A percentile compares a stretch with the other conserved stretches of the same genome.
Evolutionary conservation across 495 filamentous ascomycete genomes (phyloP).

Genomic region (Tuber umbilicatum): DNA sequence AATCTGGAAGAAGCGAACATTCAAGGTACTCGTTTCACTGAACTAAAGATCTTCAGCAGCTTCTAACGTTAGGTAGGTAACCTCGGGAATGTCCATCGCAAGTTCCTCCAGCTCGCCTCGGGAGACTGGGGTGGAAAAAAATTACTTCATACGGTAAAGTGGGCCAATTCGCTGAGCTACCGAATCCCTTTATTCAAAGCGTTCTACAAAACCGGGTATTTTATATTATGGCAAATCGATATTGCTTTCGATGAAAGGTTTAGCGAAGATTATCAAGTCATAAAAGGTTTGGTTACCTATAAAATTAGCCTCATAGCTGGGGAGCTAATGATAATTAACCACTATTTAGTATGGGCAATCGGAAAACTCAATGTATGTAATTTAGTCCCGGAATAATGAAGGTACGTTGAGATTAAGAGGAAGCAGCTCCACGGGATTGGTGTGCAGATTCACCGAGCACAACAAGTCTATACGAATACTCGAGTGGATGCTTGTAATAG

Average conservation of each 20-base stretch:
- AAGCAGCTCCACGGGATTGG: neutral
- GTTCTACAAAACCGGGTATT: conserved; percentile 11
- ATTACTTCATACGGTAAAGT: neutral
- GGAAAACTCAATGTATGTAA: neutral
- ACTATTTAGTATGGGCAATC: conserved; percentile 18
- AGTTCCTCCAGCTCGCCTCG: conserved; percentile 42
- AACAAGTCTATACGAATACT: too few species aligned
- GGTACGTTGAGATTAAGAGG: neutral
- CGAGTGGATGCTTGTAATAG: neutral
- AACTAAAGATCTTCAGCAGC: neutral
- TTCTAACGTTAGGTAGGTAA: neutral
- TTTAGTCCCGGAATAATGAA: neutral
- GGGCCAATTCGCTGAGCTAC: conserved; percentile 5
- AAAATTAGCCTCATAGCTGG: neutral
- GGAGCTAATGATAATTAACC: neutral
- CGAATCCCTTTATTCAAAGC: conserved; percentile 13
- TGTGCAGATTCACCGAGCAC: neutral
- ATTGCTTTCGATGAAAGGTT: too few species aligned
- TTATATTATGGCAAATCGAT: conserved; percentile 46
- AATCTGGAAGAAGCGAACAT: too few species aligned
- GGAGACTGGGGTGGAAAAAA: conserved; percentile 37
- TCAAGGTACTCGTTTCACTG: conserved; percentile 4
- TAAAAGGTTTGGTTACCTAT: conserved; percentile 16
- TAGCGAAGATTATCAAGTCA: conserved; percentile 11
- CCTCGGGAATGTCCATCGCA: conserved; percentile 10